These are phyloP conservation scores for Wickerhamomyces chambardii DNA, from an alignment of 805 yeast genomes.

Conservation along the genomic window DNA sequence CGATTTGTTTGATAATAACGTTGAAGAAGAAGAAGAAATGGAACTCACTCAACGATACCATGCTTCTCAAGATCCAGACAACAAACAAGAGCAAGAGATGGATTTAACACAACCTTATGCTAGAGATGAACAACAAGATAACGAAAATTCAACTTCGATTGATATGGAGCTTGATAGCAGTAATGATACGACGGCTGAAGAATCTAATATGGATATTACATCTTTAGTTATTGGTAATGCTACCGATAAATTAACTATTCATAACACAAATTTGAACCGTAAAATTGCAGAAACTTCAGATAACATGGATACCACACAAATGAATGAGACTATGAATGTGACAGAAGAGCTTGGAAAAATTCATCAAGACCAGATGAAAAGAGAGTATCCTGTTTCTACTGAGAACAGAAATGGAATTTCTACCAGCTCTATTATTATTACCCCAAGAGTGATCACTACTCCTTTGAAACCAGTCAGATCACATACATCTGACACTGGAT, in stretches of 20 bases:
- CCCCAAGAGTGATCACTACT: constrained; percentile 3
- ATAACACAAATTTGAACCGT: neutral
- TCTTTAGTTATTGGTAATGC: neutral
- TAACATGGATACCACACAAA: neutral
- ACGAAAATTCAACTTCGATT: no score
- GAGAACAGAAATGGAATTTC: no score
- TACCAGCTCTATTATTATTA: neutral
- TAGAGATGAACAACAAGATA: neutral
- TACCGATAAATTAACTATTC: constrained; percentile 4
- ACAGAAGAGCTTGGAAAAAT: neutral
- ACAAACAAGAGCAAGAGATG: constrained; percentile 16
- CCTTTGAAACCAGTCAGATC: constrained; percentile 17
- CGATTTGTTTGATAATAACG: constrained; percentile 15
- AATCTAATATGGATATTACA: neutral
- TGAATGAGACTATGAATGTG: neutral
- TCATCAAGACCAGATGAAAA: no score
- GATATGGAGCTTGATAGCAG: no score
- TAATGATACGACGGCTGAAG: neutral
- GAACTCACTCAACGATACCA: neutral
- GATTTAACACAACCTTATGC: constrained; percentile 15
- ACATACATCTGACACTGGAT: constrained; percentile 20
- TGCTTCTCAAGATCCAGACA: constrained; percentile 1
- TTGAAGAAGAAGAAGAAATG: constrained; percentile 5
- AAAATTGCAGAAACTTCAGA: neutral
- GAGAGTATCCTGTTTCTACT: no score